Conservation (phyloP, 2,329 filamentous ascomycete species). For the Bisporella sp. region DNA sequence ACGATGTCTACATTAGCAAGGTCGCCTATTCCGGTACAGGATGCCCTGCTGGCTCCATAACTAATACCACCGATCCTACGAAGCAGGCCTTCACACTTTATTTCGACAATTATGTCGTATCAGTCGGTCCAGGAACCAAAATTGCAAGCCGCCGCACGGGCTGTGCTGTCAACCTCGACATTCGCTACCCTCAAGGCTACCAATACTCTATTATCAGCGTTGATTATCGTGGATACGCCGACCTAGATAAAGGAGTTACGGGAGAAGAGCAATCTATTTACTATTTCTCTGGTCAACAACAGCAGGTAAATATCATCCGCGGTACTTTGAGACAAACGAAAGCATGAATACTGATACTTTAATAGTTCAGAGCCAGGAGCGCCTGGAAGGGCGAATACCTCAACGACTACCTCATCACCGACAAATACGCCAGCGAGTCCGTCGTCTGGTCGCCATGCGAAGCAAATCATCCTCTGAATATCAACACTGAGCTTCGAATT, state of each 20-base stretch:
- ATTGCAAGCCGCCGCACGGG: conserved; percentile 2
- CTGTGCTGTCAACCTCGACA: conserved; percentile 10
- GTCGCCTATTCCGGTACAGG: conserved; percentile 8
- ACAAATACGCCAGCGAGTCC: conserved; percentile 1
- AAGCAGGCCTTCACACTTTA: conserved; percentile 5
- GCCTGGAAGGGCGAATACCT: conserved; percentile 2
- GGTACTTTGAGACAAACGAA: background rate
- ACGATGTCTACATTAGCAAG: conserved; percentile 4
- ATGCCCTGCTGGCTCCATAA: conserved; percentile 4
- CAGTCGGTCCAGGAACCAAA: conserved; percentile 1
- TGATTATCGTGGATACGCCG: conserved; percentile 4
- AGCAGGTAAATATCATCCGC: background rate
- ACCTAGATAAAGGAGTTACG: conserved; percentile 5
- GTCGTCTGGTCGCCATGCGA: conserved; percentile 9
- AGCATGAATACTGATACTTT: background rate
- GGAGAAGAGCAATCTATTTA: conserved; percentile 6
- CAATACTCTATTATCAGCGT: conserved; percentile 8
- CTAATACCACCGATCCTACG: conserved; percentile 1
- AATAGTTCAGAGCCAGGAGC: conserved; percentile 1
- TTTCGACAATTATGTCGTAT: conserved; percentile 5
- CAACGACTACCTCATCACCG: conserved; percentile 3
- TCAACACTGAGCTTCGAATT: conserved; percentile 4
- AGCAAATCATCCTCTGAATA: conserved; percentile 10
- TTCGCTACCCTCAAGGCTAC: conserved; percentile 10
- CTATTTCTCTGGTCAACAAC: conserved; percentile 9